Evolutionary conservation across 1,139 yeast genomes (phyloP).

Genomic region (Blastobotrys persicus): DNA sequence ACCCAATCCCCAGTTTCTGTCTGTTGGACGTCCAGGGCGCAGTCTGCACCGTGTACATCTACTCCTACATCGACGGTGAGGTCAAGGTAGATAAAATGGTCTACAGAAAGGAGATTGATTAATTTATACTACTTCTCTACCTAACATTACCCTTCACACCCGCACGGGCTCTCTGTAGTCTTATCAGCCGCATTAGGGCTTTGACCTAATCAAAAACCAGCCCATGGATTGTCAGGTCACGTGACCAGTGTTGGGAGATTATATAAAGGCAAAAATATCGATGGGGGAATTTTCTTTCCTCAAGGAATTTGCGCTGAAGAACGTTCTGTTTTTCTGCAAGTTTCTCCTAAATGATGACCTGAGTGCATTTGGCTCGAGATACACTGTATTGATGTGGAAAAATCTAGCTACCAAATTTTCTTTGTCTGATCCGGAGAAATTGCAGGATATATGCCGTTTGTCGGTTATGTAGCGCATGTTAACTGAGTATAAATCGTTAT

Average conservation of each 20-base stretch:
- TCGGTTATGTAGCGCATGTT: background rate
- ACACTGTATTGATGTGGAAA: conserved; percentile 79
- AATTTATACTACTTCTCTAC: background rate
- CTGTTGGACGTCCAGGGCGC: conserved; percentile 77
- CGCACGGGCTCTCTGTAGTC: no score
- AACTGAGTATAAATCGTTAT: background rate
- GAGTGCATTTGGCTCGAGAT: conserved; percentile 99
- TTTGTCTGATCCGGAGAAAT: conserved; percentile 34
- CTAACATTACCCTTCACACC: no score
- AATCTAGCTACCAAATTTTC: conserved; percentile 75
- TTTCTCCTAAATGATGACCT: conserved; percentile 56
- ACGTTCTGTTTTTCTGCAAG: conserved; percentile 5
- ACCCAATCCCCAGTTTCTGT: conserved; percentile 79
- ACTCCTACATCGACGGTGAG: conserved; percentile 75
- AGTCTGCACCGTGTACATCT: conserved; percentile 77
- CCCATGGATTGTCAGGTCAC: conserved; percentile 15
- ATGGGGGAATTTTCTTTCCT: conserved; percentile 14
- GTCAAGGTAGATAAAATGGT: conserved; percentile 90
- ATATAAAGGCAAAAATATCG: conserved; percentile 10
- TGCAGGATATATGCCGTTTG: background rate
- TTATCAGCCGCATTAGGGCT: background rate
- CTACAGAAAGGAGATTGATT: conserved; percentile 50
- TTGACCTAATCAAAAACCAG: background rate
- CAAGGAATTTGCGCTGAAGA: conserved; percentile 7
- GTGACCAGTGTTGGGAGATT: background rate